These are phyloP conservation scores for Penicillium malachiteum DNA, from an alignment of 495 filamentous ascomycete species.

Conservation along the genomic window DNA sequence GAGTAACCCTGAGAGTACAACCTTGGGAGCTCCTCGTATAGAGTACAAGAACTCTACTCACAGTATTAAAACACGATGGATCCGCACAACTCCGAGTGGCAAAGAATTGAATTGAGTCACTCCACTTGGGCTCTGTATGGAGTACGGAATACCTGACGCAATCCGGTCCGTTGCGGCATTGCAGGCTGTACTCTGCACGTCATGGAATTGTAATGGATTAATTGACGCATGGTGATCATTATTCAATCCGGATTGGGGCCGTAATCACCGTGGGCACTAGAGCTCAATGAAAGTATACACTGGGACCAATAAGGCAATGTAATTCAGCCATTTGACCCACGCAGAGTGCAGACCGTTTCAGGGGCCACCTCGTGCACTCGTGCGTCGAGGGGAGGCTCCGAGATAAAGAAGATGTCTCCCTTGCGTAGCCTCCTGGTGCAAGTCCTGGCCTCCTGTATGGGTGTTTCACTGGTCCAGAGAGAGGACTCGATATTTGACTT, in stretches of 20 bases:
- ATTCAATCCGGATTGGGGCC: not conserved
- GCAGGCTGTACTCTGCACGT: not conserved
- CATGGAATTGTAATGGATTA: not conserved
- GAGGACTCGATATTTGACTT: not conserved
- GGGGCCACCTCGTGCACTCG: slow-evolving; percentile 15
- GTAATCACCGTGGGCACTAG: not conserved
- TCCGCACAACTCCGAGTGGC: not conserved
- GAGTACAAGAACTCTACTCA: not conserved
- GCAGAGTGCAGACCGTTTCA: slow-evolving; percentile 12
- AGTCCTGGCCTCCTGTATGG: slow-evolving; percentile 2
- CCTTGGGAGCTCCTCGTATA: not conserved
- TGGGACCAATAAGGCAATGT: slow-evolving; percentile 18
- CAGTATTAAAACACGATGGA: not conserved
- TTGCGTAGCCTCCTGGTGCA: slow-evolving; percentile 12
- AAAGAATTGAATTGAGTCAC: not conserved
- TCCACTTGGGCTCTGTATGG: not conserved
- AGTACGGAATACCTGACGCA: not conserved
- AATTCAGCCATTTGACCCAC: slow-evolving; percentile 7
- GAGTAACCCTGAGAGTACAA: not conserved
- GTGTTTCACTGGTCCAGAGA: not conserved
- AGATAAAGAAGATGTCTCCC: not conserved
- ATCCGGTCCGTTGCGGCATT: not conserved
- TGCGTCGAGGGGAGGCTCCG: not conserved
- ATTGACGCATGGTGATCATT: not conserved
- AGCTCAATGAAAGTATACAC: no score